Evolutionary conservation across 495 filamentous ascomycete genomes (phyloP), one percentile per base, ranked within the genome.

Genomic region (Endocarpon pusillum): DNA sequence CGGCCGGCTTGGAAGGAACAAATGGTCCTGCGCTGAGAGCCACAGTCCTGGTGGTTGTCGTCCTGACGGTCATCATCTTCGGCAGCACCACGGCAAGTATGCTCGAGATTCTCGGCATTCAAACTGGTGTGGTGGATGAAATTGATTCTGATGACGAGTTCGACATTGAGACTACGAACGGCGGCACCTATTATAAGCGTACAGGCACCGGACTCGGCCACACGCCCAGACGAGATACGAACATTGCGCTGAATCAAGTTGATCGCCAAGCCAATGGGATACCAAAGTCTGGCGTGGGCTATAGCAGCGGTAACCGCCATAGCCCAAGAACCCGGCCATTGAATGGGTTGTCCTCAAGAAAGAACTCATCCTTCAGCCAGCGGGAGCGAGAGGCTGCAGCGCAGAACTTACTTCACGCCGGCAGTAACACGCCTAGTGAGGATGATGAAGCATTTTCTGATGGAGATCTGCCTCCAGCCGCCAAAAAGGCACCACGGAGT

Each of bases 11-110:
- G 21, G 48, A 53, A 2, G 89, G 83, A 21, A 64, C 67, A 17
- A 89, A 93, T 44, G 74, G 69, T 5, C 77, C 73, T 27, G 73
- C 78, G 2, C 58, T 97, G 21, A 75, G 79, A 39, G 87, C 87
- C 3, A 97, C 89, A 0, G 86, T 97, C 11, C 68, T 97, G 3
- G 89, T 97, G 2, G 91, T 96, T 2, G 89, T 97, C 6, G 87
- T 97, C 41, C 64, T 97, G 25, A 96, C 89, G 1, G 89, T 97
- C 39, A 96, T 97, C 47, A 93, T 97, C 28, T 97, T 97, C 46
- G 89, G 89, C 25, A 91, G 89, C 23, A 97, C 91, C 15, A 97
- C 89, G 1, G 83, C 89, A n/a, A 78, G 91, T 32, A 96, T 97
- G 89, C 61, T 97, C 19, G 89, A 97, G 52, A 97, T 97, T 37